Evolutionary conservation across 495 filamentous ascomycete species (phyloP).

Genomic region (Collariella sp.): DNA sequence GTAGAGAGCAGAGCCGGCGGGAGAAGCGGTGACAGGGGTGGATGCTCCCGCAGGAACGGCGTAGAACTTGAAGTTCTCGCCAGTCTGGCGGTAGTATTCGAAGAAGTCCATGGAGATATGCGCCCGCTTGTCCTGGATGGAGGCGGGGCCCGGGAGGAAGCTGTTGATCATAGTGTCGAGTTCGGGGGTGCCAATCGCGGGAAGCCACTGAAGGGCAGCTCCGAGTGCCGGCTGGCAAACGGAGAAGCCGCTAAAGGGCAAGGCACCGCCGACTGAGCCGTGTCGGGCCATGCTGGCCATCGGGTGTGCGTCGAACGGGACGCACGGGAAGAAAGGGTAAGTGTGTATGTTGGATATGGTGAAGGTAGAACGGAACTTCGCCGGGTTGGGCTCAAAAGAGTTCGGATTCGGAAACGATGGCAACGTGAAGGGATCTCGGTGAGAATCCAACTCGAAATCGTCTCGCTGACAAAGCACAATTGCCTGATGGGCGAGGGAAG

Average conservation of each 20-base stretch:
- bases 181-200: conserved; percentile 44
- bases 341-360: background rate
- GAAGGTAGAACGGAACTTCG: conserved; percentile 6
- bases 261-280: conserved; percentile 29
- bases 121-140: conserved; percentile 46
- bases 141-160: conserved; percentile 40
- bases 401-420: conserved; percentile 2
- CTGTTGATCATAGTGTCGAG: conserved; percentile 46
- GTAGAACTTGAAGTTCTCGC: conserved; percentile 45
- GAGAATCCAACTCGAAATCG: conserved; percentile 1
- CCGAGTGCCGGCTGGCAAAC: conserved; percentile 44
- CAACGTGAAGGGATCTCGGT: background rate
- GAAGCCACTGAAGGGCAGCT: conserved; percentile 44
- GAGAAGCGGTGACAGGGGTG: conserved; percentile 30
- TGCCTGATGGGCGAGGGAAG: background rate
- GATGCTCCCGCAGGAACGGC: conserved; percentile 33
- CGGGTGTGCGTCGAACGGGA: background rate
- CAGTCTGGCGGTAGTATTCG: conserved; percentile 35
- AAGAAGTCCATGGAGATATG: conserved; percentile 48
- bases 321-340: conserved; percentile 5
- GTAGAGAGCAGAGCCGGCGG: conserved; percentile 29
- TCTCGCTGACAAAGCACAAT: background rate
- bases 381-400: background rate
- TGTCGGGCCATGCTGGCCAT: conserved; percentile 35
- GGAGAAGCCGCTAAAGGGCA: conserved; percentile 42